phyloP scores from a whole-genome alignment of 2,329 filamentous ascomycete species.

The Verticillium nubilum region DNA sequence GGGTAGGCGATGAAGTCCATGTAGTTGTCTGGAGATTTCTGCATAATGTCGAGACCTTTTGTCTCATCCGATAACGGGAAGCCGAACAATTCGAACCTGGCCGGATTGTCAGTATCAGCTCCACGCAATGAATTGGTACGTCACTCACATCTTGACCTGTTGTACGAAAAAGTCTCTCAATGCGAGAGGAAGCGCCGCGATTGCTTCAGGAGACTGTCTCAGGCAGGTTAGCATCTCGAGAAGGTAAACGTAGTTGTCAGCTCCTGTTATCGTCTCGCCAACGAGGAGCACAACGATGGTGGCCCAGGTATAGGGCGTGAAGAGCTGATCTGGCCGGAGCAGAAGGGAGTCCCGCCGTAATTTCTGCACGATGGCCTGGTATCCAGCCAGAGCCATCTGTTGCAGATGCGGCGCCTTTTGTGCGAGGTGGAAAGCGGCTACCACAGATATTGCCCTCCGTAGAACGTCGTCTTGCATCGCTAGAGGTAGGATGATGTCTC shows the following conservation, averaged over 20 bases:
- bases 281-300: constrained; percentile 31
- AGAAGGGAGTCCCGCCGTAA: constrained; percentile 24
- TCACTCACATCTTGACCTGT: constrained; percentile 24
- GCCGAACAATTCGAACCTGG: constrained; percentile 24
- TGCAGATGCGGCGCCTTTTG: constrained; percentile 22
- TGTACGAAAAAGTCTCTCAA: constrained; percentile 21
- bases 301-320: constrained; percentile 28
- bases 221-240: constrained; percentile 29
- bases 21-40: constrained; percentile 14
- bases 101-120: no score
- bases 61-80: constrained; percentile 19
- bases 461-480: constrained; percentile 28
- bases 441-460: constrained; percentile 28
- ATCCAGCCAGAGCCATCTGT: constrained; percentile 24
- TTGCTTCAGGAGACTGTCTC: constrained; percentile 13
- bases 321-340: constrained; percentile 20
- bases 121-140: background rate
- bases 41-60: constrained; percentile 19
- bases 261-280: constrained; percentile 34
- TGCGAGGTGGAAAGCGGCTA: constrained; percentile 31
- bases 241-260: constrained; percentile 28
- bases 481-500: constrained; percentile 31
- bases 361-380: constrained; percentile 27
- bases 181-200: constrained; percentile 9
- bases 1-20: constrained; percentile 20